Percentiles rank a stretch among this genome's conserved stretches.
These are phyloP conservation scores for Chlorella sp. DNA, from an alignment of 139 green algal genomes.

Conservation along the genomic window DNA sequence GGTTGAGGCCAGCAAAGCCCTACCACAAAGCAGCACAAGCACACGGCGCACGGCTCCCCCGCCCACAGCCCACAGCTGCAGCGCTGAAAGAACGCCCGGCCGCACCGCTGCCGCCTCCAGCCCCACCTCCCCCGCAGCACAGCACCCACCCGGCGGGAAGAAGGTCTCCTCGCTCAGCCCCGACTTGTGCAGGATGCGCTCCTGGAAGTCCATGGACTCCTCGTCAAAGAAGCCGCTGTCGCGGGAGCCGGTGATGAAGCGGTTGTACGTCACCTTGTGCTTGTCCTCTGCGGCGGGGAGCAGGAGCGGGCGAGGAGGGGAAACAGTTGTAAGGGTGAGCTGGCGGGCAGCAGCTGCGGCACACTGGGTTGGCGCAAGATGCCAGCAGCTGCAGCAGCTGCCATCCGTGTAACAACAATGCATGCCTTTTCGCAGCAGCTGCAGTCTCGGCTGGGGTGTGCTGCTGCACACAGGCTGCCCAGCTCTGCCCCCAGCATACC, in stretches of 20 bases:
- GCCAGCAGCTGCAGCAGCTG: background rate
- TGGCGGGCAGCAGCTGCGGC: background rate
- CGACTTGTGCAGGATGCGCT: constrained; percentile 66
- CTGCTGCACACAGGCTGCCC: no score
- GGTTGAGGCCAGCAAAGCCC: no score
- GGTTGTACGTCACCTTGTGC: constrained; percentile 39
- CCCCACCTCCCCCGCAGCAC: background rate
- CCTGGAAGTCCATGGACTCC: constrained; percentile 80
- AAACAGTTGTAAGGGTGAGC: background rate
- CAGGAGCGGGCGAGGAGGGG: background rate
- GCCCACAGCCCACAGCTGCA: no score
- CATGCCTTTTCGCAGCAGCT: background rate
- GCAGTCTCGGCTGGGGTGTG: no score
- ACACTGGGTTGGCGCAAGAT: no score
- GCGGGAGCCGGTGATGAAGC: constrained; percentile 49
- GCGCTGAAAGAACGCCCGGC: background rate
- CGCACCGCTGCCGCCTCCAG: background rate
- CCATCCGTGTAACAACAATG: no score
- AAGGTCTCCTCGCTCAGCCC: constrained; percentile 79
- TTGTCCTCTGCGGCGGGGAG: constrained; percentile 6
- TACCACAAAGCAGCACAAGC: no score
- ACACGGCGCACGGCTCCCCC: no score
- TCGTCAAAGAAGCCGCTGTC: constrained; percentile 57
- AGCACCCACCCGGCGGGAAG: constrained; percentile 62
- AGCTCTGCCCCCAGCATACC: background rate